Evolutionary conservation across 805 yeast genomes (phyloP).

Genomic region (Kluyveromyces siamensis): DNA sequence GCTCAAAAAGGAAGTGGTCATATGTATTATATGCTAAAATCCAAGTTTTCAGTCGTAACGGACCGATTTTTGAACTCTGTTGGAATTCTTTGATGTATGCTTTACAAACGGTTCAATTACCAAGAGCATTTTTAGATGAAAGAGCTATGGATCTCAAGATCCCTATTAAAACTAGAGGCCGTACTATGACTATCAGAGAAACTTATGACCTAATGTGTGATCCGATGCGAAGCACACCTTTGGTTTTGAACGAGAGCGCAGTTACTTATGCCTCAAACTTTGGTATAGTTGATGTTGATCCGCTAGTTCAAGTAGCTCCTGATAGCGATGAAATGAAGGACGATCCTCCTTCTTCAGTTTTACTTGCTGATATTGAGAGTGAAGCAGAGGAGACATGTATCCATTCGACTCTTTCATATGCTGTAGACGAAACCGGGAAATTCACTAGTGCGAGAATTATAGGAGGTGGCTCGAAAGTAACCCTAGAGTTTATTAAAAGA

Average conservation of each 20-base stretch:
- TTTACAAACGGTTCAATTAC: slow-evolving; percentile 49
- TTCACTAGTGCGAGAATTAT: slow-evolving; percentile 38
- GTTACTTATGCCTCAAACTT: slow-evolving; percentile 41
- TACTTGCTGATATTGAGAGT: slow-evolving; percentile 73
- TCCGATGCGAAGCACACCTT: slow-evolving; percentile 28
- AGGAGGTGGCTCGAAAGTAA: slow-evolving; percentile 41
- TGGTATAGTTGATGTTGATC: slow-evolving; percentile 45
- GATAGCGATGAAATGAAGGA: slow-evolving; percentile 29
- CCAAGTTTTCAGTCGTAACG: slow-evolving; percentile 70
- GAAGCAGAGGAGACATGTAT: slow-evolving; percentile 69
- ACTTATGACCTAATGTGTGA: slow-evolving; percentile 54
- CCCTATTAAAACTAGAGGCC: slow-evolving; percentile 44
- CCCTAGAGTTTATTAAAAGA: slow-evolving; percentile 37
- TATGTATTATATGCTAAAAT: slow-evolving; percentile 63
- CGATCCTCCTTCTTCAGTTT: slow-evolving; percentile 27
- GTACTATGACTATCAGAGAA: slow-evolving; percentile 37
- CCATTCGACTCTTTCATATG: slow-evolving; percentile 41
- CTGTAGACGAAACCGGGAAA: slow-evolving; percentile 20
- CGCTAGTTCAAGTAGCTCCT: slow-evolving; percentile 24
- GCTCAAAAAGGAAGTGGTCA: slow-evolving; percentile 40
- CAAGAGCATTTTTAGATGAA: slow-evolving; percentile 62
- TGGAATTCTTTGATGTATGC: slow-evolving; percentile 64
- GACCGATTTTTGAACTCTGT: slow-evolving; percentile 72
- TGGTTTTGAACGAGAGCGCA: slow-evolving; percentile 32
- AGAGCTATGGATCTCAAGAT: slow-evolving; percentile 42